Evolutionary conservation across 2,329 filamentous ascomycete species (phyloP), one percentile per base, ranked within the genome.

Genomic region (Fusarium udum): DNA sequence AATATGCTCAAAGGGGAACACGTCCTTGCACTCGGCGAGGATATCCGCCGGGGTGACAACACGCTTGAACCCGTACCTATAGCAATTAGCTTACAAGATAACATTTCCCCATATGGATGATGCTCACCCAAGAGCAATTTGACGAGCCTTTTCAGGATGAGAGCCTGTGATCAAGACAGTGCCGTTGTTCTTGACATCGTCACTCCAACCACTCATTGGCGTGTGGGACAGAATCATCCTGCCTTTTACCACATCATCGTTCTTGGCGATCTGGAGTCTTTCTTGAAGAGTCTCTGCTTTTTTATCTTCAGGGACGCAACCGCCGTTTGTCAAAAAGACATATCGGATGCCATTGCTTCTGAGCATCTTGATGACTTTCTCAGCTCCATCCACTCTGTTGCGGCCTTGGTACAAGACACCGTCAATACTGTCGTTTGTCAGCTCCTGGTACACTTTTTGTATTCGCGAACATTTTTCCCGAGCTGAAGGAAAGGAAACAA

Each of bases 311-410:
- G 91, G 90, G 79, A 92, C 94, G 65, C 96, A 96, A 46, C 96
- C 96, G 76, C 96, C 96, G 83, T 99, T 99, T 67, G 96, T 99
- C 71, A 99, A 87, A 39, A 99, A 90, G 78, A 99, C 95, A 84
- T 97, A 98, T 18, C 95, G 95, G 51, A 98, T 94, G 52, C 89
- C 87, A 78, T 95, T 88, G 52, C 87, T 83, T 75, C 95, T 90
- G 26, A 98, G 90, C 78, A 91, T 92, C 36, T 86, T 84, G 26
- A 99, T 88, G 20, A 95, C 89, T 78, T 93, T 87, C 3, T 90
- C 86, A 4, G 96, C 95, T 37, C 93, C 92, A 4, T 94, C 92
- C 52, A 98, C 91, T 7, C 93, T 91, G 71, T 91, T 89, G 8
- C 92, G 90, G 68, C 93, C 92, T 78, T 95, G 94, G 37, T 98